Base-by-base conservation (phyloP, 2,329 filamentous ascomycete species). In the Plenodomus biglobosus region DNA sequence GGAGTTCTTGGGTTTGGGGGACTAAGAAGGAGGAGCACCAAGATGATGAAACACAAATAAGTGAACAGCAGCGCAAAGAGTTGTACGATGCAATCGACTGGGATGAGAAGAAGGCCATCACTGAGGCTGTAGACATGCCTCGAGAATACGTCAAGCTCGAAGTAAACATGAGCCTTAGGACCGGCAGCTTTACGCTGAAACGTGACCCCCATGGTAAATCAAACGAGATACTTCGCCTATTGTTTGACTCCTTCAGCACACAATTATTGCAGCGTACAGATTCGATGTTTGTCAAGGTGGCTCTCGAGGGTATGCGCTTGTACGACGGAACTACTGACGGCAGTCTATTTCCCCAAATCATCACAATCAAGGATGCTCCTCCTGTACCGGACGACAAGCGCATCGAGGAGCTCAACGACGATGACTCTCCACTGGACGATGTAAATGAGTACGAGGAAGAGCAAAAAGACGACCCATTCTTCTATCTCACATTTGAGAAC, bases 71-170 rank as follows among this genome's bases (percentile, higher is more conserved):
- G 70, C 86, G 92, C 36, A 91, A 97, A 69, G 92, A 99, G 73
- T 81, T 99, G 8, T 99, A 97, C 71, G 87, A 95, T 60, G 95
- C 90, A 41, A 99, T 99, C 62, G 94, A 97, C 64, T 99, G 92
- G 86, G 90, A 99, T 54, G 94, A 99, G 73, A 97, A 96, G 77
- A 86, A 92, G 51, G 89, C 88, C 1, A 80, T 99, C 34, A 81
- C 90, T 0, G 91, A 96, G 58, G 86, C 88, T 36, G 86, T 99
- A 3, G 94, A 99, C 60, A 79, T 91, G 24, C 95, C 95, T 0
- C 84, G 89, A 44, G 94, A 99, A 61, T 90, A 90, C 8, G 81
- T 99, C 64, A 96, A 97, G 73, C 80, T 97, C 70, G 90, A 96
- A 68, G 78, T 99, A 40, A 91, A 97, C 68, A 87, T 94, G 41